Conservation (phyloP, 1,284 basidiomycete genomes). For the Lentinus polychrous region DNA sequence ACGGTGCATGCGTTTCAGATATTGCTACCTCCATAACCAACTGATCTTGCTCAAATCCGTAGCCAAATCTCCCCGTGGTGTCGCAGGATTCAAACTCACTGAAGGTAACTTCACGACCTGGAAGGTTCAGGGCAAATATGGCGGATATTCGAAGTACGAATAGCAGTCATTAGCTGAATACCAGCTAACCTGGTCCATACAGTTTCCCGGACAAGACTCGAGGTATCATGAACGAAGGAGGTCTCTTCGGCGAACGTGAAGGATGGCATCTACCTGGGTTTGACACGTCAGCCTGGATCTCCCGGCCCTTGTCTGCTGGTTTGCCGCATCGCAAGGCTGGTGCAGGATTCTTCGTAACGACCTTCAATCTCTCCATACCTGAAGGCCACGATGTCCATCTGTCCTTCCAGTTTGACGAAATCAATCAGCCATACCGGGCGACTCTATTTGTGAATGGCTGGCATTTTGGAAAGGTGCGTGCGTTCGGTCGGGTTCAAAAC, state of each 20-base stretch:
- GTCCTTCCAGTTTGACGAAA: constrained; percentile 57
- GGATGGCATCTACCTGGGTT: constrained; percentile 82
- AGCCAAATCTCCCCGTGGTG: constrained; percentile 67
- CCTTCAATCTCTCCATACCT: constrained; percentile 55
- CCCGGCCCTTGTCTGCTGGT: constrained; percentile 46
- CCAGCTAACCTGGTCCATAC: neutral
- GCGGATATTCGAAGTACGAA: constrained; percentile 65
- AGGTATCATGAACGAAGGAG: constrained; percentile 74
- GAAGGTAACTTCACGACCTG: constrained; percentile 57
- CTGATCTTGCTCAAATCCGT: neutral
- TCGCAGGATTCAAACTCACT: constrained; percentile 66
- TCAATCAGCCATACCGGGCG: constrained; percentile 58
- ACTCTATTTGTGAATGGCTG: constrained; percentile 79
- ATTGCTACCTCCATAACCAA: neutral
- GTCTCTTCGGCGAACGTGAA: constrained; percentile 67
- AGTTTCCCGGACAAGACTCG: constrained; percentile 67
- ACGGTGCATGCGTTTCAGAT: constrained; percentile 27
- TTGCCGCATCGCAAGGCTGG: constrained; percentile 52
- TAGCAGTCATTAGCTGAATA: neutral
- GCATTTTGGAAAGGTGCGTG: constrained; percentile 76
- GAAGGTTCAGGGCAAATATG: constrained; percentile 78
- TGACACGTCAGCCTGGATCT: constrained; percentile 53
- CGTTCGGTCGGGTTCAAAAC: neutral
- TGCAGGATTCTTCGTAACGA: constrained; percentile 75
- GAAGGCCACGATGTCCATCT: constrained; percentile 54